Base-by-base conservation (phyloP, 2,329 filamentous ascomycete species). In the Diplodia seriata region DNA sequence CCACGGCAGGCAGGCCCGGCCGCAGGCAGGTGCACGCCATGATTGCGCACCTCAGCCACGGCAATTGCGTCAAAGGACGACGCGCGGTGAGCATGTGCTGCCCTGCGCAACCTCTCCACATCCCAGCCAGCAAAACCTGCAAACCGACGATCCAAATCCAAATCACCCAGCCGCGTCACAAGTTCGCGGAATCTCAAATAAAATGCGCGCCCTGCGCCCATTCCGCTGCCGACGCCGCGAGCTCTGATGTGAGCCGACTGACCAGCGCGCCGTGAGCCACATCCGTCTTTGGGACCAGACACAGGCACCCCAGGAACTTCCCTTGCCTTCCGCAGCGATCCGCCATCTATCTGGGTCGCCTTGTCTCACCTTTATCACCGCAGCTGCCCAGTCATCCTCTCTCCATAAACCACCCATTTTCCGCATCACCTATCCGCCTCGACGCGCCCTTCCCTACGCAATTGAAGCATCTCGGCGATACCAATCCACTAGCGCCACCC, bases 301-400 rank as follows among this genome's bases (percentile, higher is more conserved):
- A 51, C 59, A 63, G 38, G 43, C 59, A 26, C 47, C 59, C 59
- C 29, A 51, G 43, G 31, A 15, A 15, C 59, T 51, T 50, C 26
- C 59, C 59, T 51, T 63, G 59, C 59, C 31, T 63, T 51, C 59
- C 59, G 59, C 47, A 51, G 43, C 47, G 43, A 36, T 62, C 59
- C 59, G 59, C 43, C 59, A 29, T 51, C 43, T 62, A 49, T 61
- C 23, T 14, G 57, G 59, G 59, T 63, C 59, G 59, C 59, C 59
- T 63, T 63, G 59, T 51, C 59, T 50, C 59, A 63, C n/a, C 59
- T 63, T 63, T 51, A 63, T 36, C 47, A 63, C 29, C 47, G 18
- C n/a, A 9, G 29, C 47, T 38, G 33, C 59, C 49, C 54, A 38
- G 54, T 23, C 54, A 31, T 38, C 38, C 29, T 62, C 18, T 49